These are phyloP conservation scores for Saitozyma podzolica DNA, from an alignment of 768 basidiomycete genomes.

Conservation along the genomic window DNA sequence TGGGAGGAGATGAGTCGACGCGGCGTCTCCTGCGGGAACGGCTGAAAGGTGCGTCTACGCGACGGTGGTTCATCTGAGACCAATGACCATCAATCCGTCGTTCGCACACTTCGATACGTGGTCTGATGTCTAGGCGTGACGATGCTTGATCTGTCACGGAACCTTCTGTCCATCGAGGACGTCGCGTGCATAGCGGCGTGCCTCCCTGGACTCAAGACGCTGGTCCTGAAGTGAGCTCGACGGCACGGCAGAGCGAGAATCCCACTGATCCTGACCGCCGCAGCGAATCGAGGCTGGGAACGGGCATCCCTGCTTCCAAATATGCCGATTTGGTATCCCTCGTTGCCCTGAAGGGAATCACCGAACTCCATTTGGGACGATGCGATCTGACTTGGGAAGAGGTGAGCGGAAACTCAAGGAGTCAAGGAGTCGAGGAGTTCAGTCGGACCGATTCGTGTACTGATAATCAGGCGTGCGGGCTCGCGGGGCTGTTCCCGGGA, in stretches of 20 bases:
- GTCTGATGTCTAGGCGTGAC: slow-evolving; percentile 61
- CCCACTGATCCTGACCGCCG: slow-evolving; percentile 20
- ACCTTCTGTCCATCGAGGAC: slow-evolving; percentile 70
- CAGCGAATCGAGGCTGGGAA: too few species aligned
- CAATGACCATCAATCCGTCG: not conserved
- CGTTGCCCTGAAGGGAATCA: slow-evolving; percentile 12
- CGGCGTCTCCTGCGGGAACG: slow-evolving; percentile 11
- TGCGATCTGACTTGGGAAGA: slow-evolving; percentile 37
- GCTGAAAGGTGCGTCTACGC: slow-evolving; percentile 17
- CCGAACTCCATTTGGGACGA: slow-evolving; percentile 33
- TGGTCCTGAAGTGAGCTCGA: slow-evolving; percentile 73
- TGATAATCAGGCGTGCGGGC: slow-evolving; percentile 6
- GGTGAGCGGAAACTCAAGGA: slow-evolving; percentile 19
- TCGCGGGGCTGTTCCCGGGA: slow-evolving; percentile 13
- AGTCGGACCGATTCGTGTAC: not conserved
- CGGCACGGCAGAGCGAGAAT: not conserved
- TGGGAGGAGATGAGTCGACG: slow-evolving; percentile 52
- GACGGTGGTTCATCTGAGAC: not conserved
- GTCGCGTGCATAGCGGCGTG: slow-evolving; percentile 66
- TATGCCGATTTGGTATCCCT: slow-evolving; percentile 2
- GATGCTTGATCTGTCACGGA: slow-evolving; percentile 78
- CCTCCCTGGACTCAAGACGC: slow-evolving; percentile 63
- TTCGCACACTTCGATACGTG: slow-evolving; percentile 3
- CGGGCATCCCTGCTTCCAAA: not conserved
- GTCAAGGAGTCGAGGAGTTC: not conserved